Conservation (phyloP, 1,284 basidiomycete species). For the Erythrobasidium hasegawianum region DNA sequence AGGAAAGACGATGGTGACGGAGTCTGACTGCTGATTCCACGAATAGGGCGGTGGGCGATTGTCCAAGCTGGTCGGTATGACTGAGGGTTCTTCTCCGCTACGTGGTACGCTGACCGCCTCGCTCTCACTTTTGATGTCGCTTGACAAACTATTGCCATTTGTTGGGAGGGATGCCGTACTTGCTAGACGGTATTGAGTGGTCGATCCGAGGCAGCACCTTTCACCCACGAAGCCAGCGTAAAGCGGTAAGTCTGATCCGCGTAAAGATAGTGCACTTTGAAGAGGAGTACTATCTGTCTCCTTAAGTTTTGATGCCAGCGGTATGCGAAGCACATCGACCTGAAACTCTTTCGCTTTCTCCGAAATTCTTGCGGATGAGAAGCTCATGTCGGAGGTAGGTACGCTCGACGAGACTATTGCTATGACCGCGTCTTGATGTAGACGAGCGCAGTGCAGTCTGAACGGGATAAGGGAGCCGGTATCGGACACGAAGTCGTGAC, state of each 20-base stretch:
- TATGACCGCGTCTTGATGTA: conserved; percentile 19
- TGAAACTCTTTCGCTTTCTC: conserved; percentile 42
- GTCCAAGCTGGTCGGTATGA: not conserved
- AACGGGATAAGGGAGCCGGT: conserved; percentile 54
- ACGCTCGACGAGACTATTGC: conserved; percentile 31
- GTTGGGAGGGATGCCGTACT: not conserved
- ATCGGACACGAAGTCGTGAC: conserved; percentile 54
- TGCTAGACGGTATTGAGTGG: not conserved
- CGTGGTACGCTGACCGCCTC: conserved; percentile 45
- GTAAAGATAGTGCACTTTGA: conserved; percentile 1
- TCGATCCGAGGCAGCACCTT: conserved; percentile 45
- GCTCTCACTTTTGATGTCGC: too few relatives aligned
- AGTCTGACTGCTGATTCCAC: conserved; percentile 82
- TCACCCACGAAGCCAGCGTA: conserved; percentile 41
- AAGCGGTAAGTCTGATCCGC: conserved; percentile 50
- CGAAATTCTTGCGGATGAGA: not conserved
- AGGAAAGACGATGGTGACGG: conserved; percentile 74
- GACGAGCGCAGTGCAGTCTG: conserved; percentile 52
- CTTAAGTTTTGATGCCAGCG: not conserved
- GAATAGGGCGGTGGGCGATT: conserved; percentile 64
- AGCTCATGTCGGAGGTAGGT: not conserved
- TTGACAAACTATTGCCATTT: too few relatives aligned
- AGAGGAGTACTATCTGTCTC: not conserved
- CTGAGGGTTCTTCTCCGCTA: conserved; percentile 15
- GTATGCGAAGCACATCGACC: conserved; percentile 41